These are phyloP conservation scores for Neurospora tetraspora DNA, from an alignment of 495 filamentous ascomycete genomes.

Conservation along the genomic window DNA sequence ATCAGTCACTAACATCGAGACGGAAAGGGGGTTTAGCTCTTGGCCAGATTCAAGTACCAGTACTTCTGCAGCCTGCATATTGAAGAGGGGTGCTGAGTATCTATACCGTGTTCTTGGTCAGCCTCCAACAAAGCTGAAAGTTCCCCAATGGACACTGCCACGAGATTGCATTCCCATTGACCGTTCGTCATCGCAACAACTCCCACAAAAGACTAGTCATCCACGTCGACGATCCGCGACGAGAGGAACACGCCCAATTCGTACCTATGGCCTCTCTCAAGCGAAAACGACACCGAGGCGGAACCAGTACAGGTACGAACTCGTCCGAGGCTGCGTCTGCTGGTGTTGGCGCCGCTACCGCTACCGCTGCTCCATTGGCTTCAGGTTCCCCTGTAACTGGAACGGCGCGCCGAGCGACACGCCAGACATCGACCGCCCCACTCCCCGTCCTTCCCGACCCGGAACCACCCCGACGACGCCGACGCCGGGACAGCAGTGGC, in stretches of 20 bases:
- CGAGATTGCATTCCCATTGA: not conserved
- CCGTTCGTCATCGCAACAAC: constrained; percentile 12
- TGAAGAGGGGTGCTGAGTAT: not conserved
- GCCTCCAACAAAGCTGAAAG: not conserved
- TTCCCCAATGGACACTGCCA: not conserved
- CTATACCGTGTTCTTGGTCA: not conserved
- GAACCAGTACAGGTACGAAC: not conserved
- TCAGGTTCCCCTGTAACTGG: constrained; percentile 4
- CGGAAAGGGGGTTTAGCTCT: not conserved
- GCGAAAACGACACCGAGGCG: constrained; percentile 29
- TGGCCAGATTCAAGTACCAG: not conserved
- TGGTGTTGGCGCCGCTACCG: no score
- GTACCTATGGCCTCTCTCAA: constrained; percentile 33
- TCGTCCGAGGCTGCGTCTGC: not conserved
- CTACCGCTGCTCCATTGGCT: constrained; percentile 2
- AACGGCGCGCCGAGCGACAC: constrained; percentile 31
- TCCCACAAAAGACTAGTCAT: not conserved
- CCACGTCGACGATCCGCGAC: not conserved
- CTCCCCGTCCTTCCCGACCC: constrained; percentile 18
- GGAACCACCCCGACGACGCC: constrained; percentile 25
- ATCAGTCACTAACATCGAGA: not conserved
- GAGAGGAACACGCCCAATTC: no score
- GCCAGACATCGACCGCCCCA: constrained; percentile 28
- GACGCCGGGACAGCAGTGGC: constrained; percentile 12
- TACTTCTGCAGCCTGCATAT: not conserved